Percentiles rank a stretch among this genome's conserved stretches.
These are phyloP conservation scores for Pascua guehoae DNA, from an alignment of 1,284 basidiomycete species.

Conservation along the genomic window DNA sequence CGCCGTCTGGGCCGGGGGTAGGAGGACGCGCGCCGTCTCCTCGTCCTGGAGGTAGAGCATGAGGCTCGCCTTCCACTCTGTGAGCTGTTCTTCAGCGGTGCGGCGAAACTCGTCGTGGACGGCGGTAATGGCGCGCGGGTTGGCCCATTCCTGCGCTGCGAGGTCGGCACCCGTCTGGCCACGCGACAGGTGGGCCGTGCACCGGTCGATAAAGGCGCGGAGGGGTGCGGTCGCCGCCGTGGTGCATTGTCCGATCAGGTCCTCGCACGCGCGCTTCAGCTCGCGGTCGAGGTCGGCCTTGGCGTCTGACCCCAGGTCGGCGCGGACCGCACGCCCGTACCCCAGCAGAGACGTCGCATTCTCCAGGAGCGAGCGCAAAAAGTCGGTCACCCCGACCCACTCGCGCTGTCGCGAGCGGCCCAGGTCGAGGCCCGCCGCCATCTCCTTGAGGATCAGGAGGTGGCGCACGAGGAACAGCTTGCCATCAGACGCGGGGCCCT, in stretches of 20 bases:
- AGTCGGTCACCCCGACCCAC: constrained; percentile 56
- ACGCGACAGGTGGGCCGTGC: constrained; percentile 43
- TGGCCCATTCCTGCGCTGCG: constrained; percentile 55
- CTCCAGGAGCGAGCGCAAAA: constrained; percentile 67
- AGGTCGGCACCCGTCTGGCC: constrained; percentile 45
- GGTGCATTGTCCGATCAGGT: constrained; percentile 66
- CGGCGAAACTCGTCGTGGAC: constrained; percentile 58
- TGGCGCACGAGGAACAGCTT: constrained; percentile 83
- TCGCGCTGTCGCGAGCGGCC: constrained; percentile 50
- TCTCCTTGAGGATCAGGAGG: constrained; percentile 85
- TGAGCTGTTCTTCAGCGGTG: constrained; percentile 56
- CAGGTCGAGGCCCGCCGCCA: constrained; percentile 70
- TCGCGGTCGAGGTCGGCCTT: constrained; percentile 74
- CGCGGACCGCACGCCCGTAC: constrained; percentile 26
- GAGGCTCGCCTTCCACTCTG: constrained; percentile 57
- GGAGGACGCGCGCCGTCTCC: constrained; percentile 68
- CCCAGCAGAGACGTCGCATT: constrained; percentile 65
- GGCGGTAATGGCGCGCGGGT: constrained; percentile 46
- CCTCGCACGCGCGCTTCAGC: constrained; percentile 75
- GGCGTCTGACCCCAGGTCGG: constrained; percentile 42
- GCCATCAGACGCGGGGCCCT: constrained; percentile 58
- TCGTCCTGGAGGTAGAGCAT: constrained; percentile 73
- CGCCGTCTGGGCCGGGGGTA: constrained; percentile 68
- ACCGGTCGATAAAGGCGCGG: constrained; percentile 59
- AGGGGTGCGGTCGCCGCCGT: constrained; percentile 56